Evolutionary conservation across 805 yeast genomes (phyloP).

Genomic region (Debaryomyces prosopidis): DNA sequence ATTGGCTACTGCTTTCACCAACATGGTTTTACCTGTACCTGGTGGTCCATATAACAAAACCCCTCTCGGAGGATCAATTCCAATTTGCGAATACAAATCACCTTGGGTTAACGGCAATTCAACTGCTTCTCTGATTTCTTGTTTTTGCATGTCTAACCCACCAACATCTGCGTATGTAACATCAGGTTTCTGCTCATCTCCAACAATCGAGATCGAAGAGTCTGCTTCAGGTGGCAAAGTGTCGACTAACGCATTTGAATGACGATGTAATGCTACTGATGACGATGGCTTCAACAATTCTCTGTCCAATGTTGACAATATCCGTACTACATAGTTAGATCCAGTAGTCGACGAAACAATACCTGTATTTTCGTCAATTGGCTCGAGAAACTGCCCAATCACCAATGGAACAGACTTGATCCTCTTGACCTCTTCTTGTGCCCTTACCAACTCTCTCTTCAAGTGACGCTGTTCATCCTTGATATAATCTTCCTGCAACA

Average conservation of each 20-base stretch:
- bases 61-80: conserved; percentile 99
- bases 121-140: conserved; percentile 97
- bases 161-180: conserved; percentile 97
- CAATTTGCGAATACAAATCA: conserved; percentile 93
- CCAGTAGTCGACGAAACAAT: conserved; percentile 98
- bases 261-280: conserved; percentile 96
- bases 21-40: conserved; percentile 99
- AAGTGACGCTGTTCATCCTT: conserved; percentile 97
- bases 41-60: conserved; percentile 98
- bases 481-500: conserved; percentile 92
- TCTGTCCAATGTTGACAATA: conserved; percentile 90
- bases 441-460: conserved; percentile 90
- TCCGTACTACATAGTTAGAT: conserved; percentile 93
- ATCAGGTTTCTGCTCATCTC: conserved; percentile 90
- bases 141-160: conserved; percentile 98
- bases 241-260: conserved; percentile 96
- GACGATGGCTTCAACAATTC: conserved; percentile 93
- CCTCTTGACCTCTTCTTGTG: conserved; percentile 97
- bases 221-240: conserved; percentile 99
- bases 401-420: conserved; percentile 97
- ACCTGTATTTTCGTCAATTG: conserved; percentile 94
- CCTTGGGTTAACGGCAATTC: conserved; percentile 95
- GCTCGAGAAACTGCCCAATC: conserved; percentile 96
- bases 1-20: conserved; percentile 98
- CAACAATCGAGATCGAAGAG: conserved; percentile 90